These are phyloP conservation scores for Fusarium dlaminii DNA, from an alignment of 2,329 filamentous ascomycete genomes.

Conservation along the genomic window DNA sequence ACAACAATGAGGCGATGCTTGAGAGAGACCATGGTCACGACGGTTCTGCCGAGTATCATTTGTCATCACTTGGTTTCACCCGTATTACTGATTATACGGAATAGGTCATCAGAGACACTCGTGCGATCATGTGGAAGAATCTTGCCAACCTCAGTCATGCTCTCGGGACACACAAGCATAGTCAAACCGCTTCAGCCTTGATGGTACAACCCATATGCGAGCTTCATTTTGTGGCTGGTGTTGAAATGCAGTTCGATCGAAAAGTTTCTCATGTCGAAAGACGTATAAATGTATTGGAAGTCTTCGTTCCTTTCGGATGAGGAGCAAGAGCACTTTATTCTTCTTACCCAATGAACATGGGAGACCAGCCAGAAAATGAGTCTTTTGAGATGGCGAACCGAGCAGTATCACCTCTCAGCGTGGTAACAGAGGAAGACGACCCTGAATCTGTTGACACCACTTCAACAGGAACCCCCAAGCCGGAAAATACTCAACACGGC, in stretches of 20 bases:
- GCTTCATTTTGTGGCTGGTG: background rate
- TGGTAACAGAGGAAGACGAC: background rate
- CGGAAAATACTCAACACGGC: background rate
- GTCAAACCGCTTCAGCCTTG: background rate
- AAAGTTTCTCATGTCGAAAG: background rate
- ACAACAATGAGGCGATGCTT: background rate
- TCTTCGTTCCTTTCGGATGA: background rate
- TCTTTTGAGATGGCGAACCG: background rate
- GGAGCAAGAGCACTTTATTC: background rate
- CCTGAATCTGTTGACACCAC: background rate
- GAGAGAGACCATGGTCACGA: background rate
- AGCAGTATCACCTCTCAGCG: background rate
- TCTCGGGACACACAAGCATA: slow-evolving; percentile 9
- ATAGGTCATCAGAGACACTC: background rate
- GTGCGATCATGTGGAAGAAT: slow-evolving; percentile 12
- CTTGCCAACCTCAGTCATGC: background rate
- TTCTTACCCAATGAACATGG: background rate
- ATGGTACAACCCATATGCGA: background rate
- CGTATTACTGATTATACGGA: background rate
- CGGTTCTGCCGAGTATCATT: background rate
- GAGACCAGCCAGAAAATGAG: background rate
- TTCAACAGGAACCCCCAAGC: background rate
- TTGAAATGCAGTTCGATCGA: background rate
- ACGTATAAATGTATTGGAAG: background rate
- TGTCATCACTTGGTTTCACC: slow-evolving; percentile 5